A percentile compares a stretch with the other conserved stretches of the same genome.
phyloP scores from a whole-genome alignment of 2,329 filamentous ascomycete species.

The Paraphoma chrysanthemicola region DNA sequence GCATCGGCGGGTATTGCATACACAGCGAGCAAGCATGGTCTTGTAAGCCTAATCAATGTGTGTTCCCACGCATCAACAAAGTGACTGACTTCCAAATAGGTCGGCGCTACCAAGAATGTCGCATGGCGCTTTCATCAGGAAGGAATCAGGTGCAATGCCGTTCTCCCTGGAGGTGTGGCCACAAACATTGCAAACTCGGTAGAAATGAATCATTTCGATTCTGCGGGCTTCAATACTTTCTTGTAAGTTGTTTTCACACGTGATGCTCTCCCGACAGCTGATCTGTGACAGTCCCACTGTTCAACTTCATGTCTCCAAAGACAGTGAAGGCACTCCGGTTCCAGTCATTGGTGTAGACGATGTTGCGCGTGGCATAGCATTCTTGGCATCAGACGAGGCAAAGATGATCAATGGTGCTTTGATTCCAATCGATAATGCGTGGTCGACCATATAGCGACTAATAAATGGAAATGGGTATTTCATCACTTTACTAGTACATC shows the following conservation, averaged over 20 bases:
- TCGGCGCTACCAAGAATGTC: constrained; percentile 57
- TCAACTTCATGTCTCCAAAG: constrained; percentile 30
- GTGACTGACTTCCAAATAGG: too few species aligned
- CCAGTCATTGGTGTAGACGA: constrained; percentile 27
- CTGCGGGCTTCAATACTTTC: constrained; percentile 24
- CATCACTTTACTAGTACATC: too few species aligned
- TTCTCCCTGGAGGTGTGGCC: constrained; percentile 48
- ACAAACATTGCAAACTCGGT: constrained; percentile 31
- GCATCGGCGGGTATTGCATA: constrained; percentile 54
- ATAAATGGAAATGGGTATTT: too few species aligned
- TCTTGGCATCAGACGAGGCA: constrained; percentile 32
- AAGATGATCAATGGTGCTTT: constrained; percentile 34
- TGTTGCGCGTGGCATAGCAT: constrained; percentile 34
- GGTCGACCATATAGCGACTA: constrained; percentile 31
- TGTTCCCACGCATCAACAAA: too few species aligned
- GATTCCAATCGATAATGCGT: constrained; percentile 37
- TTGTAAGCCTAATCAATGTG: too few species aligned
- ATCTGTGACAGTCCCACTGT: constrained; percentile 22
- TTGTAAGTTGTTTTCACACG: constrained; percentile 22
- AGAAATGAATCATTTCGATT: constrained; percentile 29
- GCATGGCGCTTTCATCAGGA: constrained; percentile 56
- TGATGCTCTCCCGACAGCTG: too few species aligned
- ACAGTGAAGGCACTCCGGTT: constrained; percentile 28
- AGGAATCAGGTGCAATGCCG: constrained; percentile 55
- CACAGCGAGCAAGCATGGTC: constrained; percentile 54